Conservation (phyloP, 2,329 filamentous ascomycete genomes). For the Phaeophleospora eucalypticola region DNA sequence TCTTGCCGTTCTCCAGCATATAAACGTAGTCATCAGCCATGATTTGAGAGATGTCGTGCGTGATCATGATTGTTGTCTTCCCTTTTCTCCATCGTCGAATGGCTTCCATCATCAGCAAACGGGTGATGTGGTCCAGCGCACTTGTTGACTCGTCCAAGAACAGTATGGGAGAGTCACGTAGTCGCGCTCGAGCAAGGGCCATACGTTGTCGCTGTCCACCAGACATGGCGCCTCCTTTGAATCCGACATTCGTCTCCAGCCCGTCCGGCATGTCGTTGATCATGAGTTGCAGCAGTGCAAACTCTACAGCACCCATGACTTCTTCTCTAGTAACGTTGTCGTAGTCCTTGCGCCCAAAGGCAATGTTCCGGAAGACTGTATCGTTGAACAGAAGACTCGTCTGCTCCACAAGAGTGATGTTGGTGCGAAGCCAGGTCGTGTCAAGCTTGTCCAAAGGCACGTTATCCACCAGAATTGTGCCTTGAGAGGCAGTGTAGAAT, state of each 20-base stretch:
- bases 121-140: conserved; percentile 71
- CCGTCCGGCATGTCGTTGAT: conserved; percentile 65
- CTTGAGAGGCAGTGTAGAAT: conserved; percentile 66
- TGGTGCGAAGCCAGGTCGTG: conserved; percentile 67
- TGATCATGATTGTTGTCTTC: conserved; percentile 90
- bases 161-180: conserved; percentile 74
- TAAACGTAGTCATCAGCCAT: conserved; percentile 70
- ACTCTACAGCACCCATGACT: conserved; percentile 59
- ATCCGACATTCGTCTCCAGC: conserved; percentile 66
- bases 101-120: conserved; percentile 64
- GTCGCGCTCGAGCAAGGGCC: conserved; percentile 70
- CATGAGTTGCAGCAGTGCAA: conserved; percentile 65
- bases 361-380: conserved; percentile 72
- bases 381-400: conserved; percentile 77
- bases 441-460: conserved; percentile 59
- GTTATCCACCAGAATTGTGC: conserved; percentile 67
- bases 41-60: conserved; percentile 81
- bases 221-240: conserved; percentile 67
- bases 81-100: conserved; percentile 72
- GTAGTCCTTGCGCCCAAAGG: conserved; percentile 59
- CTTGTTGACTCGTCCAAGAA: conserved; percentile 88
- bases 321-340: conserved; percentile 50
- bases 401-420: conserved; percentile 80
- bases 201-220: conserved; percentile 82
- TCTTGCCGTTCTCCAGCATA: conserved; percentile 64